Base-by-base conservation (phyloP, 768 basidiomycete genomes). In the Kwoniella mangroviensis region DNA sequence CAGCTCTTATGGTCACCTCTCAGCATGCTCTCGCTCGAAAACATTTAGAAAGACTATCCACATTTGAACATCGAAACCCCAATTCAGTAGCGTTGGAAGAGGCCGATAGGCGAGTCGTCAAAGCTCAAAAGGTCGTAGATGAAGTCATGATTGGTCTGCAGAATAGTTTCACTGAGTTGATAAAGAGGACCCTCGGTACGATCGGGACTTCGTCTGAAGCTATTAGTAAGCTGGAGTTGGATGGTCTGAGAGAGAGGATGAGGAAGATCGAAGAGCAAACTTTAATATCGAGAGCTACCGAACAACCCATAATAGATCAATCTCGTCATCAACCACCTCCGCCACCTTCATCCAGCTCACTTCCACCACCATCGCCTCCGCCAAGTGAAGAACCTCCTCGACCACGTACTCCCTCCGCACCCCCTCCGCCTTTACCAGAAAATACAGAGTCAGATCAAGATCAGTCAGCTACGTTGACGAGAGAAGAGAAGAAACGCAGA, bases 171-270 rank as follows among this genome's bases (percentile, higher is more conserved):
- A 63, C 54, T 0, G 69, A 71, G 42, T 24, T 74, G 45, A 65
- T 74, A 41, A 67, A 49, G 34, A 13, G 66, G 4, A 66, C 73
- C 0, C 34, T 74, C 12, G 65, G 65, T 9, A 67, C 21, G 19
- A n/a, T 59, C 41, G 63, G 57, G 5, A 43, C 43, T 24, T n/a
- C 52, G 13, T 52, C 63, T 17, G 69, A 69, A 11, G 65, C 51
- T 52, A 62, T 67, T 13, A 22, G 41, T 9, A 55, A 10, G 9
- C 15, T 70, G 45, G 69, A 73, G 57, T 19, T 74, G 17, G 69
- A 70, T 26, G 67, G 24, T 24, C n/a, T 70, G 54, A 67, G 65
- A 34, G 69, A 68, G 42, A 28, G 73, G 17, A 34, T 74, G 34
- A 42, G 24, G 34, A 68, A 60, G 51, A 57, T 71, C 4, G 73